These are phyloP conservation scores for Choricystis sp. DNA, from an alignment of 139 green algal genomes.

Conservation along the genomic window DNA sequence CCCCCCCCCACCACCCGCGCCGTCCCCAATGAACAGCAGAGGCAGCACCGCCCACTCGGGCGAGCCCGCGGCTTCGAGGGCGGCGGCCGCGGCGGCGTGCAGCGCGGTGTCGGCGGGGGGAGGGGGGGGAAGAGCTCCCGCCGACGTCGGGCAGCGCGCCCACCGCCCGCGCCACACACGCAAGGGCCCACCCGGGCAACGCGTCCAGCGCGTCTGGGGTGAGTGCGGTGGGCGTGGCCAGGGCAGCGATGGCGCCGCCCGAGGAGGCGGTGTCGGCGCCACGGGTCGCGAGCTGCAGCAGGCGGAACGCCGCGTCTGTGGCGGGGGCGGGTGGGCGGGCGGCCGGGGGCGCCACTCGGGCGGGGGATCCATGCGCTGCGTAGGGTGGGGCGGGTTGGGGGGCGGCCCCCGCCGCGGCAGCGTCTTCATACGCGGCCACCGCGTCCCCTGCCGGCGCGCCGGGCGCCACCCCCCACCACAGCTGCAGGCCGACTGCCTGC, in stretches of 20 bases:
- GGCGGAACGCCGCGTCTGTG: constrained; percentile 42
- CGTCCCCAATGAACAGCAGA: background rate
- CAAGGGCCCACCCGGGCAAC: background rate
- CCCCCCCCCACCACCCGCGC: background rate
- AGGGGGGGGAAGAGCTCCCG: too few species aligned
- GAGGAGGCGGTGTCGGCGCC: constrained; percentile 3
- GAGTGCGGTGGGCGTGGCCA: constrained; percentile 1
- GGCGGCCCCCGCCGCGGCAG: background rate
- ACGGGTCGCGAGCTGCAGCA: constrained; percentile 38
- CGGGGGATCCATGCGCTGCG: constrained; percentile 9
- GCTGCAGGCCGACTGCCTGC: constrained; percentile 47
- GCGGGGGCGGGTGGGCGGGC: background rate
- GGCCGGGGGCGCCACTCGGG: background rate
- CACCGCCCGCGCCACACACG: too few species aligned
- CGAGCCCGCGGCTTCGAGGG: background rate
- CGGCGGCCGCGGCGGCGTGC: constrained; percentile 28
- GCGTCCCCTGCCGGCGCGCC: constrained; percentile 5
- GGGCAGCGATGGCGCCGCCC: background rate
- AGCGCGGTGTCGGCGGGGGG: constrained; percentile 47
- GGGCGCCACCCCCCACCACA: constrained; percentile 32
- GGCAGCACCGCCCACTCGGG: background rate
- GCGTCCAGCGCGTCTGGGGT: background rate
- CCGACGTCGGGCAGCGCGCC: background rate
- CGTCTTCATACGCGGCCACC: constrained; percentile 4
- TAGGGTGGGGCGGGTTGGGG: constrained; percentile 27